Percentiles rank a stretch among this genome's conserved stretches.
phyloP scores from a whole-genome alignment of 495 filamentous ascomycete species.

The Lasiosphaeris hirsuta region DNA sequence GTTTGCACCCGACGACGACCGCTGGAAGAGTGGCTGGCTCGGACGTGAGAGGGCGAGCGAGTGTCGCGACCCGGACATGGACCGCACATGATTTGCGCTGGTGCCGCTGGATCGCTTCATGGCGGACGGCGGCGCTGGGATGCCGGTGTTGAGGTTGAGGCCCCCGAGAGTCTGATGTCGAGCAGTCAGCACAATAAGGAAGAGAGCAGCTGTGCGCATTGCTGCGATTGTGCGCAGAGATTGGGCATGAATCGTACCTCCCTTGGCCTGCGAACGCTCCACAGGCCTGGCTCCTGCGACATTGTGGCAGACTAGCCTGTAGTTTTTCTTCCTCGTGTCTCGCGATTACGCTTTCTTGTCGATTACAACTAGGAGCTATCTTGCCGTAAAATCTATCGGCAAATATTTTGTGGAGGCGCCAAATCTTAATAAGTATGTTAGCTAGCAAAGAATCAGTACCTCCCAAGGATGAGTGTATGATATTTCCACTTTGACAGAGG shows the following conservation, averaged over 20 bases:
- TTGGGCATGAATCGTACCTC: slow-evolving; percentile 51
- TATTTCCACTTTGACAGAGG: too few relatives aligned
- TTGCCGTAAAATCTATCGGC: background rate
- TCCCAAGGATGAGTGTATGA: too few relatives aligned
- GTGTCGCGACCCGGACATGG: slow-evolving; percentile 76
- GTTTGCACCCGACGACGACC: slow-evolving; percentile 74
- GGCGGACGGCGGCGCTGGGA: slow-evolving; percentile 89
- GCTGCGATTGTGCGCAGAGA: background rate
- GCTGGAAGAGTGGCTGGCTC: slow-evolving; percentile 78
- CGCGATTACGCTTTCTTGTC: background rate
- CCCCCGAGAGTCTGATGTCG: slow-evolving; percentile 67
- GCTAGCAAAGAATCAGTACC: too few relatives aligned
- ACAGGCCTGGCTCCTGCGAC: slow-evolving; percentile 73
- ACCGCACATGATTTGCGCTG: slow-evolving; percentile 67
- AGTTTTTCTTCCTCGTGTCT: background rate
- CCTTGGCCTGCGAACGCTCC: slow-evolving; percentile 69
- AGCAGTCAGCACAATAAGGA: slow-evolving; percentile 1
- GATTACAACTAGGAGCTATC: background rate
- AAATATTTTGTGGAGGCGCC: too few relatives aligned
- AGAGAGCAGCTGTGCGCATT: background rate
- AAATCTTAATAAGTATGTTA: too few relatives aligned
- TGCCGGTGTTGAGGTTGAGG: slow-evolving; percentile 72
- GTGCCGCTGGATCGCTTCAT: slow-evolving; percentile 89
- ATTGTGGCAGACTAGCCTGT: slow-evolving; percentile 40
- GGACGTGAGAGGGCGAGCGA: slow-evolving; percentile 77